Percentiles rank a stretch among this genome's conserved stretches.
These are phyloP conservation scores for Mytilinidion resinicola DNA, from an alignment of 495 filamentous ascomycete species.

Conservation along the genomic window DNA sequence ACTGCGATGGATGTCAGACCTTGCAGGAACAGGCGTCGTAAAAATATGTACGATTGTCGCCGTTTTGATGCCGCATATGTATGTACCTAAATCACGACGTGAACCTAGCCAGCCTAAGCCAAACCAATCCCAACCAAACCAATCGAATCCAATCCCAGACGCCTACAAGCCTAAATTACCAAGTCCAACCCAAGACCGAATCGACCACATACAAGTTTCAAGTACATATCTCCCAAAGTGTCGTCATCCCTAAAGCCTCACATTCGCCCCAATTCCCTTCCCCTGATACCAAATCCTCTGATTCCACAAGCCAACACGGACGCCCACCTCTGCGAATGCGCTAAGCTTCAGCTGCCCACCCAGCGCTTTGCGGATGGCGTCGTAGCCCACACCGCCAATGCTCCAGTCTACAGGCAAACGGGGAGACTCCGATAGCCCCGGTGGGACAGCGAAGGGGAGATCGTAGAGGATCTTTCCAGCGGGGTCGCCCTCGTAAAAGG, in stretches of 20 bases:
- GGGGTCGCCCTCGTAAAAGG: conserved; percentile 71
- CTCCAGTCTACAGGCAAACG: conserved; percentile 74
- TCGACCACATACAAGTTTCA: too few relatives aligned
- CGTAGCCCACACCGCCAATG: conserved; percentile 72
- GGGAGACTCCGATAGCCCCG: conserved; percentile 63
- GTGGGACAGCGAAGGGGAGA: conserved; percentile 67
- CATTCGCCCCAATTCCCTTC: conserved; percentile 65
- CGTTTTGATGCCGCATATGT: too few relatives aligned
- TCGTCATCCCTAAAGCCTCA: conserved; percentile 47
- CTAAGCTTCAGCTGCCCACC: conserved; percentile 73
- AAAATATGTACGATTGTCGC: too few relatives aligned
- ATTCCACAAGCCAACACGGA: conserved; percentile 65
- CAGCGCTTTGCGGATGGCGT: conserved; percentile 72
- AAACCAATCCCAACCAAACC: too few relatives aligned
- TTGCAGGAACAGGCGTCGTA: too few relatives aligned
- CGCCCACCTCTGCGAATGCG: conserved; percentile 63
- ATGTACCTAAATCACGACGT: too few relatives aligned
- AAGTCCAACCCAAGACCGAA: too few relatives aligned
- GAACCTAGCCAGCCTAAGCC: too few relatives aligned
- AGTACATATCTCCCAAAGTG: too few relatives aligned
- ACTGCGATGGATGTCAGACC: too few relatives aligned
- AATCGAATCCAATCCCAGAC: too few relatives aligned
- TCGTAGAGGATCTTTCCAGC: conserved; percentile 71
- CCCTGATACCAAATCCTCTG: conserved; percentile 65
- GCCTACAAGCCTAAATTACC: too few relatives aligned